phyloP scores from a whole-genome alignment of 441 rosid species.

The Kokia cookei region DNA sequence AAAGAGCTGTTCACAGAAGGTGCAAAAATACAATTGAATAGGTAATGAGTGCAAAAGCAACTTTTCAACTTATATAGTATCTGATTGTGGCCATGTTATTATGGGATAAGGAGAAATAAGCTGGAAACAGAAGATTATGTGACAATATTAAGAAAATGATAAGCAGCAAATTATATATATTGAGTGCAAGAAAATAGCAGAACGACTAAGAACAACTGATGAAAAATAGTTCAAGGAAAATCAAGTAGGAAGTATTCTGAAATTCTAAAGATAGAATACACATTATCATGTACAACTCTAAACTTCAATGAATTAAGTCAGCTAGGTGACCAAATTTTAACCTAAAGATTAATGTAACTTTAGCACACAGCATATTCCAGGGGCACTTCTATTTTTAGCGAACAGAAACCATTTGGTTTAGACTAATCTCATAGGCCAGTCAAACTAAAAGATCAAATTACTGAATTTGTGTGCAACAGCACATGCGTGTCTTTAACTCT shows the following conservation, averaged over 20 bases:
- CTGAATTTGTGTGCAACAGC: background rate
- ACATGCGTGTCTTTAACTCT: background rate
- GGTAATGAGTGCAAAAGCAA: slow-evolving; percentile 1
- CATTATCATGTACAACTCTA: background rate
- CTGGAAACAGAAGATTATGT: background rate
- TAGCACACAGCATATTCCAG: background rate
- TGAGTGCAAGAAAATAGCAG: background rate
- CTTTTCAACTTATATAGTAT: background rate
- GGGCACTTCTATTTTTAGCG: background rate
- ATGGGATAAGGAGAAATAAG: background rate
- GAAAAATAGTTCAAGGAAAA: background rate
- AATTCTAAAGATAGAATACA: background rate
- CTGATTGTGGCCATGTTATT: background rate
- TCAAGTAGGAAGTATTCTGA: background rate
- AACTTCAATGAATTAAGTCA: background rate
- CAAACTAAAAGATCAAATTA: background rate
- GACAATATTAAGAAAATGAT: slow-evolving; percentile 1
- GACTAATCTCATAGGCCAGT: background rate
- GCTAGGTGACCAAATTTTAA: background rate
- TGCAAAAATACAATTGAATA: background rate
- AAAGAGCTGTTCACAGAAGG: slow-evolving; percentile 15
- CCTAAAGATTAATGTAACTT: background rate
- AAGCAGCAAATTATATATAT: background rate
- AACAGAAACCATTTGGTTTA: background rate
- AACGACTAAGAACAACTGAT: background rate